phyloP scores from a whole-genome alignment of 495 filamentous ascomycete genomes.

The Penicillium cosmopolitanum region DNA sequence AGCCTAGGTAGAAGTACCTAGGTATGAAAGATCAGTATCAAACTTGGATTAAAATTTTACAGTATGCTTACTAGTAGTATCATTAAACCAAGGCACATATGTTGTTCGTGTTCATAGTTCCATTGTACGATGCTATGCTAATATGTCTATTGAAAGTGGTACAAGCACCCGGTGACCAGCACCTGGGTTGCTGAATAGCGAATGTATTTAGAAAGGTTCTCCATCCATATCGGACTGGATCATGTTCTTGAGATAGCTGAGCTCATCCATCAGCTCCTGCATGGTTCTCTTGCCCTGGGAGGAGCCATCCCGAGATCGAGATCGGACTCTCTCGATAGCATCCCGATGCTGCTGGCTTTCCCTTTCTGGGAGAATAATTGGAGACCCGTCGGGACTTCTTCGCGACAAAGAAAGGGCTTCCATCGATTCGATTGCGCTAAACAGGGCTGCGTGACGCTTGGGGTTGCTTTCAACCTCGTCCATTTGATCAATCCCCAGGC shows the following conservation, averaged over 20 bases:
- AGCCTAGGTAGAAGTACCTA: too few species aligned
- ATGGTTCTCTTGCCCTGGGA: constrained; percentile 42
- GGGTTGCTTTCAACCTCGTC: constrained; percentile 47
- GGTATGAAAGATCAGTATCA: background rate
- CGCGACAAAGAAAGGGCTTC: constrained; percentile 33
- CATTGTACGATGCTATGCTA: background rate
- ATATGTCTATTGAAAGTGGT: constrained; percentile 8
- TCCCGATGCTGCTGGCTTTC: constrained; percentile 7
- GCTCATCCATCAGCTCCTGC: constrained; percentile 55
- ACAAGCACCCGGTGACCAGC: constrained; percentile 13
- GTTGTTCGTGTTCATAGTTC: background rate
- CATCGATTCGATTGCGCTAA: constrained; percentile 39
- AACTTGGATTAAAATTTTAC: background rate
- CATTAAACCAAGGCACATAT: background rate
- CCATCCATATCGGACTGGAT: constrained; percentile 46
- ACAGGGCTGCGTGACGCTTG: constrained; percentile 51
- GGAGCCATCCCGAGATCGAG: constrained; percentile 29
- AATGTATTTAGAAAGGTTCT: constrained; percentile 25
- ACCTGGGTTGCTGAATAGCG: constrained; percentile 7
- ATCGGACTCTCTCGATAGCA: constrained; percentile 5
- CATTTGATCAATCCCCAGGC: constrained; percentile 42
- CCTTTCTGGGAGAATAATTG: constrained; percentile 29
- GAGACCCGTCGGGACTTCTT: constrained; percentile 28
- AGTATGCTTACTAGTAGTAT: too few species aligned
- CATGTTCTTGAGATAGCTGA: constrained; percentile 56